A percentile compares a stretch with the other conserved stretches of the same genome.
phyloP scores from a whole-genome alignment of 2,329 filamentous ascomycete species.

The Septoria linicola region DNA sequence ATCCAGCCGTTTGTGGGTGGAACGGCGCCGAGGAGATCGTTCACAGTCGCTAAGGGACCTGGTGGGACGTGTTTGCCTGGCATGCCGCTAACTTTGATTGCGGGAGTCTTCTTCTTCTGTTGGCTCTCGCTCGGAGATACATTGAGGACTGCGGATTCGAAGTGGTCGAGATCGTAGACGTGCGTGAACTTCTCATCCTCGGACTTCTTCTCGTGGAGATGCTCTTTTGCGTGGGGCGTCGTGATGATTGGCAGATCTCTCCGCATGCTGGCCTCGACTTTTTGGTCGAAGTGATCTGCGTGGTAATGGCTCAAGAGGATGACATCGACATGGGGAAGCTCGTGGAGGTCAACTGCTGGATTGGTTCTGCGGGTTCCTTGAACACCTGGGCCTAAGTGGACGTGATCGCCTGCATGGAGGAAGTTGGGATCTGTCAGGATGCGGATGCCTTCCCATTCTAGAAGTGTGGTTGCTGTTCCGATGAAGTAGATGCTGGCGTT shows the following conservation, averaged over 20 bases:
- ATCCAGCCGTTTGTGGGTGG: constrained; percentile 69
- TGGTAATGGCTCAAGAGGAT: constrained; percentile 66
- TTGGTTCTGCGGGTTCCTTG: constrained; percentile 56
- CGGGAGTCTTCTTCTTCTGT: constrained; percentile 35
- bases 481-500: constrained; percentile 55
- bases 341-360: constrained; percentile 59
- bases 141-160: constrained; percentile 52
- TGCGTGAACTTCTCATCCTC: constrained; percentile 53
- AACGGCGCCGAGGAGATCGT: constrained; percentile 52
- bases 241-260: constrained; percentile 62
- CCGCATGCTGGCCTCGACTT: constrained; percentile 52
- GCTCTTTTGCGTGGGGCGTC: constrained; percentile 59
- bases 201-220: constrained; percentile 47
- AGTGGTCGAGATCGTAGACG: constrained; percentile 58
- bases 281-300: constrained; percentile 57
- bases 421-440: constrained; percentile 63
- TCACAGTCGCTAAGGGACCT: constrained; percentile 45
- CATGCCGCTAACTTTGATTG: constrained; percentile 61
- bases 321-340: constrained; percentile 59
- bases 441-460: constrained; percentile 55
- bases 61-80: constrained; percentile 63
- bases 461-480: constrained; percentile 57
- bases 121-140: constrained; percentile 32
- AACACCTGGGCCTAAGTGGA: constrained; percentile 65
- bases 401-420: constrained; percentile 64